Percentiles rank a stretch among this genome's conserved stretches.
Conservation (phyloP, 2,329 filamentous ascomycete species). For the Sclerotinia glacialis region DNA sequence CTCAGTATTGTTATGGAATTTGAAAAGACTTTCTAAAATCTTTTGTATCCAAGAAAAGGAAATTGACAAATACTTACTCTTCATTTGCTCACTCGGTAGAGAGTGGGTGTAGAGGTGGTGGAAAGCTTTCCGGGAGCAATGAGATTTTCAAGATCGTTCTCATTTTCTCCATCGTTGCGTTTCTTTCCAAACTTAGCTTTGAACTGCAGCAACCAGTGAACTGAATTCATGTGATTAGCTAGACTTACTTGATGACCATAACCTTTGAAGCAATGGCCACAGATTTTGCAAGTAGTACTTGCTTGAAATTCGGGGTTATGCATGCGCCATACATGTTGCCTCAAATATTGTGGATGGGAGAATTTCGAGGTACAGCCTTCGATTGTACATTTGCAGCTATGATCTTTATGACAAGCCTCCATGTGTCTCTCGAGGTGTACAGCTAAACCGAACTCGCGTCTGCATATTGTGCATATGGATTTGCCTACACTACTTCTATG, state of each 20-base stretch:
- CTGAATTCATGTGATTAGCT: not conserved
- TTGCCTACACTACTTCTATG: not conserved
- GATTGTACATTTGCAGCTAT: not conserved
- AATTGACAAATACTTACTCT: not conserved
- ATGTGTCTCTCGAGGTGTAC: accelerated
- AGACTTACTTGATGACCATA: accelerated
- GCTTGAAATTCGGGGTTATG: not conserved
- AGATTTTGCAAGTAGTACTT: not conserved
- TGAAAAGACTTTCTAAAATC: no score
- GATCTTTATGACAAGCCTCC: not conserved
- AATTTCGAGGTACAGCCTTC: not conserved
- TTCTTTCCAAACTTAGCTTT: not conserved
- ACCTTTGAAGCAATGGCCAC: not conserved
- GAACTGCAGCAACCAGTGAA: not conserved
- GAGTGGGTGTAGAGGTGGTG: accelerated
- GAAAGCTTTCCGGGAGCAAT: not conserved
- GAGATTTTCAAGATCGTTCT: not conserved
- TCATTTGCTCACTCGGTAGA: no score
- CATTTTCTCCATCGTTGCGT: not conserved
- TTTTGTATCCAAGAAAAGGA: not conserved
- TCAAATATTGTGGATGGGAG: accelerated
- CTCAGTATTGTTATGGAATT: no score
- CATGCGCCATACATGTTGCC: accelerated
- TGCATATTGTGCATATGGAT: not conserved
- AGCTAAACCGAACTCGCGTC: not conserved